Percentiles rank a stretch among this genome's conserved stretches.
phyloP scores from a whole-genome alignment of 2,329 filamentous ascomycete genomes.

The Plenodomus lindquistii region DNA sequence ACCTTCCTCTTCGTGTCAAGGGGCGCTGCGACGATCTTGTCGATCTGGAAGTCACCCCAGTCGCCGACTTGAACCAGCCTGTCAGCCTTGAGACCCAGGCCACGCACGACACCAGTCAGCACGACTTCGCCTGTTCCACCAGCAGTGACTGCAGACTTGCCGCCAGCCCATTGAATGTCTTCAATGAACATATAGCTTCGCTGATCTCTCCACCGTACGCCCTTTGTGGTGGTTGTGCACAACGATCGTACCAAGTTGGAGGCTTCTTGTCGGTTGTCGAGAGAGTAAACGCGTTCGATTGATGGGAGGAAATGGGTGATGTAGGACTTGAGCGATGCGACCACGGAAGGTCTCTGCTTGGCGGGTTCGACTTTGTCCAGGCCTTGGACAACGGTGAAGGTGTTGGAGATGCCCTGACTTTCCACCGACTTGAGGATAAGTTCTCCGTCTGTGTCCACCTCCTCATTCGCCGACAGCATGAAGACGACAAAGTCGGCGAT shows the following conservation, averaged over 20 bases:
- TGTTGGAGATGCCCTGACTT: slow-evolving; percentile 90
- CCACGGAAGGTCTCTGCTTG: slow-evolving; percentile 76
- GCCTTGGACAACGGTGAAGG: slow-evolving; percentile 82
- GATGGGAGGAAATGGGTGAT: slow-evolving; percentile 93
- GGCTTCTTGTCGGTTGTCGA: slow-evolving; percentile 88
- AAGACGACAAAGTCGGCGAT: slow-evolving; percentile 91
- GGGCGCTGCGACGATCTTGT: slow-evolving; percentile 81
- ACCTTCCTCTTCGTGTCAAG: slow-evolving; percentile 60
- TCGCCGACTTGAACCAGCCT: slow-evolving; percentile 88
- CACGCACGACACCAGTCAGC: slow-evolving; percentile 83
- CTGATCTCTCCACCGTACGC: slow-evolving; percentile 92
- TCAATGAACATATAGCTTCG: slow-evolving; percentile 95
- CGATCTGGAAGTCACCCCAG: slow-evolving; percentile 91
- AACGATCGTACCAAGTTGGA: slow-evolving; percentile 87
- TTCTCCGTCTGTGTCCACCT: slow-evolving; percentile 85
- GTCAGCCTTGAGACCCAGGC: slow-evolving; percentile 85
- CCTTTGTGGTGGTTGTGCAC: slow-evolving; percentile 90
- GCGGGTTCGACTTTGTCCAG: slow-evolving; percentile 76
- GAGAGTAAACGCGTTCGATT: slow-evolving; percentile 85
- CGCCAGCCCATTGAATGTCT: slow-evolving; percentile 70
- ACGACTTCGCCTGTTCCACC: slow-evolving; percentile 63
- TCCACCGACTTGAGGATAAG: slow-evolving; percentile 84
- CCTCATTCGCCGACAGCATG: slow-evolving; percentile 77
- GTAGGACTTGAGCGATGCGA: slow-evolving; percentile 85
- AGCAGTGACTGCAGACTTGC: slow-evolving; percentile 47